These are phyloP conservation scores for Aspergillus ellipticus DNA, from an alignment of 495 filamentous ascomycete genomes.

Conservation along the genomic window DNA sequence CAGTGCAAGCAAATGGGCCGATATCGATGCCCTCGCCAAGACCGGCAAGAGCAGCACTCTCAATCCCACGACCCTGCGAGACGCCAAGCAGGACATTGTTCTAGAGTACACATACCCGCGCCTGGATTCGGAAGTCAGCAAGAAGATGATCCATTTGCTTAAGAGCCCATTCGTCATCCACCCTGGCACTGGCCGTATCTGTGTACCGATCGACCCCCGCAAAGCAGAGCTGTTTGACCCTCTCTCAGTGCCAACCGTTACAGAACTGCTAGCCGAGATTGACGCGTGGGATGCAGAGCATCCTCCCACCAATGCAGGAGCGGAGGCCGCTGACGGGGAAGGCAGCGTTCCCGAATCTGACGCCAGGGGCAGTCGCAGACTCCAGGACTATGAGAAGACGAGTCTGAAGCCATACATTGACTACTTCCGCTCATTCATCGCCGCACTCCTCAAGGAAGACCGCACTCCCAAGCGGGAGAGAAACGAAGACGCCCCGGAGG, in stretches of 20 bases:
- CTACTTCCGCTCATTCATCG: constrained; percentile 78
- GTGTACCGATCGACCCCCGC: constrained; percentile 82
- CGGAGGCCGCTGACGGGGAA: constrained; percentile 35
- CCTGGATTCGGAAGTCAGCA: constrained; percentile 91
- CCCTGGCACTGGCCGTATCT: constrained; percentile 88
- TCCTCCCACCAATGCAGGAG: constrained; percentile 24
- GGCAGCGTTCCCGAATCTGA: constrained; percentile 34
- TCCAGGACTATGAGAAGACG: constrained; percentile 95
- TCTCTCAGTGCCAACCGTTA: constrained; percentile 80
- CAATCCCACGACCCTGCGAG: constrained; percentile 62
- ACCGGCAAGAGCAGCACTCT: constrained; percentile 62
- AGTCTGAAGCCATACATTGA: constrained; percentile 90
- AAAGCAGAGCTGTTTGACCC: constrained; percentile 79
- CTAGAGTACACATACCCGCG: constrained; percentile 98
- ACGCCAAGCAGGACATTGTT: constrained; percentile 90
- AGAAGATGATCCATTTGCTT: constrained; percentile 95
- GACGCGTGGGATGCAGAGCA: constrained; percentile 62
- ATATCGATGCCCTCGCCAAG: constrained; percentile 83
- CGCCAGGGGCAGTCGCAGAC: constrained; percentile 38
- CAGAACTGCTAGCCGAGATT: constrained; percentile 72
- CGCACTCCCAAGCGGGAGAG: constrained; percentile 68
- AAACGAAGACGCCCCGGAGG: constrained; percentile 51
- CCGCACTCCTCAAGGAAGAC: constrained; percentile 76
- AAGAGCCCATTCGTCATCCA: constrained; percentile 96
- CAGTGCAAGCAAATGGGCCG: constrained; percentile 80